Evolutionary conservation across 2,329 filamentous ascomycete species (phyloP).

Genomic region (Colletotrichum cuscutae): DNA sequence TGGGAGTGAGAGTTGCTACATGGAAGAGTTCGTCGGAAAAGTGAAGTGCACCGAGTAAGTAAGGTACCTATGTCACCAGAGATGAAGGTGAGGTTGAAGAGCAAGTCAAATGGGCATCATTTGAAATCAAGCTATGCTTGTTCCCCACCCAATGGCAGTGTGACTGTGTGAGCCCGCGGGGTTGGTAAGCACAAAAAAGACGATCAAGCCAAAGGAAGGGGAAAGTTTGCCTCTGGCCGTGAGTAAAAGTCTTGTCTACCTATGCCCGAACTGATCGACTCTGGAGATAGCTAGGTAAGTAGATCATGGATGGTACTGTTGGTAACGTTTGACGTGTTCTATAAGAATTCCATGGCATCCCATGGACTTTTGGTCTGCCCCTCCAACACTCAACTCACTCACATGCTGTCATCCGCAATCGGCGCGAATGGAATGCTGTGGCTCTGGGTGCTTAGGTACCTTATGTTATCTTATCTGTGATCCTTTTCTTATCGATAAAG

Average conservation of each 20-base stretch:
- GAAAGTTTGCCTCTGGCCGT: neutral
- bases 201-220: neutral
- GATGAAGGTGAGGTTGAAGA: neutral
- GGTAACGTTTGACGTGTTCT: conserved; percentile 2
- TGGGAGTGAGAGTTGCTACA: neutral
- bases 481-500: neutral
- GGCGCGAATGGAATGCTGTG: neutral
- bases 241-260: too few species aligned
- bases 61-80: neutral
- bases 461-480: neutral
- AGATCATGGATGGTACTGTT: too few species aligned
- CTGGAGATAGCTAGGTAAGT: too few species aligned
- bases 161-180: neutral
- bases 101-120: conserved; percentile 18
- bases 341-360: conserved; percentile 8
- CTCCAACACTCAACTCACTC: neutral
- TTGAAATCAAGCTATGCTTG: conserved; percentile 24
- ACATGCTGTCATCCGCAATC: neutral
- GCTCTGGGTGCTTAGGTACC: neutral
- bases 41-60: neutral
- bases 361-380: neutral
- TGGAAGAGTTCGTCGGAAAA: neutral
- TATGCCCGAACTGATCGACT: too few species aligned
- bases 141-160: conserved; percentile 14
- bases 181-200: conserved; percentile 26